Evolutionary conservation across 805 yeast species (phyloP).

Genomic region (Kluyveromyces siamensis): DNA sequence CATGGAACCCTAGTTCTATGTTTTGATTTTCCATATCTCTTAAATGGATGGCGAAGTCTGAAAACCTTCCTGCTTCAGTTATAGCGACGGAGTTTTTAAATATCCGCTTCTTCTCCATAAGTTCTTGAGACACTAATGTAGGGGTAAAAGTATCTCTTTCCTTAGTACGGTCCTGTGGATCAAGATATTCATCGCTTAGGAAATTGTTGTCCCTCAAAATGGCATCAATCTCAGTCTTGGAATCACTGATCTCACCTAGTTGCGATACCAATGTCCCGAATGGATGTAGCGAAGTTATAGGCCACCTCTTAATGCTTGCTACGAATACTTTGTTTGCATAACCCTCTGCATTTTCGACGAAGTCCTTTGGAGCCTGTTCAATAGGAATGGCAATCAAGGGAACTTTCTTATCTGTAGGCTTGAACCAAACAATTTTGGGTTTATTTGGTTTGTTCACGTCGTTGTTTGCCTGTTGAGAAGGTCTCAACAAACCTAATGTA

Average conservation of each 20-base stretch:
- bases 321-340: constrained; percentile 79
- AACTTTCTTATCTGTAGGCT: constrained; percentile 95
- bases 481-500: constrained; percentile 85
- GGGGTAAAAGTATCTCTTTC: constrained; percentile 23
- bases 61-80: constrained; percentile 26
- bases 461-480: constrained; percentile 86
- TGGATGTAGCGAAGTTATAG: constrained; percentile 96
- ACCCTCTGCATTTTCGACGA: constrained; percentile 81
- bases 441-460: constrained; percentile 39
- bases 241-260: constrained; percentile 72
- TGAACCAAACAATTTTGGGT: constrained; percentile 98
- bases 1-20: constrained; percentile 79
- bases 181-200: constrained; percentile 71
- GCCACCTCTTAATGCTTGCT: constrained; percentile 97
- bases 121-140: constrained; percentile 14
- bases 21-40: constrained; percentile 44
- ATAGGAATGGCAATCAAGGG: constrained; percentile 98
- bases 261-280: constrained; percentile 89
- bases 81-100: constrained; percentile 29
- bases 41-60: constrained; percentile 81
- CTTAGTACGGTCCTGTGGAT: constrained; percentile 25
- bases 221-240: constrained; percentile 75
- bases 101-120: constrained; percentile 10
- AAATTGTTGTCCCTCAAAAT: constrained; percentile 82
- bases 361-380: constrained; percentile 94